These are phyloP conservation scores for Trapa bicornis DNA, from an alignment of 345 rosid species.

Conservation along the genomic window DNA sequence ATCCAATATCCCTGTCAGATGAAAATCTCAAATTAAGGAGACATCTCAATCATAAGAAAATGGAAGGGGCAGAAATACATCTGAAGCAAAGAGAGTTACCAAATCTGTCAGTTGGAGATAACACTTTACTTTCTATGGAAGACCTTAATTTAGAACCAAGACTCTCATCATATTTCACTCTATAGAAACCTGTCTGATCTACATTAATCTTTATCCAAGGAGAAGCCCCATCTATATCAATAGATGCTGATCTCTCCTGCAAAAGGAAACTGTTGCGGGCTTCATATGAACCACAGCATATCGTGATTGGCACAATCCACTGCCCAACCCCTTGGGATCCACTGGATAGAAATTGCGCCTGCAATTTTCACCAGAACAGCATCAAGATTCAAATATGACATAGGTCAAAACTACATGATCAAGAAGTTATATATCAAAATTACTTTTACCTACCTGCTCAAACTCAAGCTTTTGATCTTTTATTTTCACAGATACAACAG, in stretches of 20 bases:
- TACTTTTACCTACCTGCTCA: constrained; percentile 47
- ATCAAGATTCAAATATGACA: not conserved
- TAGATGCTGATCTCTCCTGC: constrained; percentile 46
- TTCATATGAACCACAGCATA: constrained; percentile 70
- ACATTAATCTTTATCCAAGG: constrained; percentile 77
- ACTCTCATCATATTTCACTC: constrained; percentile 78
- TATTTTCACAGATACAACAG: constrained; percentile 62
- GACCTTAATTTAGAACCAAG: constrained; percentile 61
- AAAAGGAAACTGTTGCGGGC: constrained; percentile 51
- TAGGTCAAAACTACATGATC: not conserved
- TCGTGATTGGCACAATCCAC: constrained; percentile 92
- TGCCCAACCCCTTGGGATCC: constrained; percentile 74
- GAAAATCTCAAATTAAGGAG: constrained; percentile 9
- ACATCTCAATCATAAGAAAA: constrained; percentile 6
- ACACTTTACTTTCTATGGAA: constrained; percentile 56
- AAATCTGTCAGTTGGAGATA: constrained; percentile 67
- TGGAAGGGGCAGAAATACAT: constrained; percentile 4
- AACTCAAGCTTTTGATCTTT: constrained; percentile 67
- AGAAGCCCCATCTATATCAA: constrained; percentile 22
- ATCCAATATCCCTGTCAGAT: constrained; percentile 67
- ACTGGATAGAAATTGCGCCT: constrained; percentile 82
- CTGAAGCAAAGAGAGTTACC: constrained; percentile 28
- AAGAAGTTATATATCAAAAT: not conserved
- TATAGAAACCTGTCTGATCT: constrained; percentile 79
- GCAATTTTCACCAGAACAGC: constrained; percentile 14